phyloP scores from a whole-genome alignment of 1,139 yeast species.

The Suhomyces panamericanus region DNA sequence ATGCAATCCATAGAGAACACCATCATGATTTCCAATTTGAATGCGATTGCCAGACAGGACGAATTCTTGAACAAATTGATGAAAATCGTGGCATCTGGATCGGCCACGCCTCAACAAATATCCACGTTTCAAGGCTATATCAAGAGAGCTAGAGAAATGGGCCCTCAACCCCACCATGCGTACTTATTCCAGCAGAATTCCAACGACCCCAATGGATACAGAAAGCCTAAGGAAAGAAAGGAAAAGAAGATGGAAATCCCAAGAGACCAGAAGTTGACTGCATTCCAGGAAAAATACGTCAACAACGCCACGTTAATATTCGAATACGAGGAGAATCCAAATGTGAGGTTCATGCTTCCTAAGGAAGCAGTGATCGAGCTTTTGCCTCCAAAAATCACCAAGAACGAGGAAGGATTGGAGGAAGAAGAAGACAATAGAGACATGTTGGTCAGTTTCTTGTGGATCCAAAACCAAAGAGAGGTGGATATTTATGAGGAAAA shows the following conservation, averaged over 20 bases:
- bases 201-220: slow-evolving; percentile 20
- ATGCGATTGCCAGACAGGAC: slow-evolving; percentile 76
- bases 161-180: slow-evolving; percentile 52
- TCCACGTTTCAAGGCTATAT: slow-evolving; percentile 78
- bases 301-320: slow-evolving; percentile 73
- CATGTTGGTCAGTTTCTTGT: slow-evolving; percentile 61
- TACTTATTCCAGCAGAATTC: slow-evolving; percentile 24
- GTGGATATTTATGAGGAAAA: slow-evolving; percentile 48
- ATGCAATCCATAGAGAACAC: slow-evolving; percentile 67
- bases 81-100: slow-evolving; percentile 83
- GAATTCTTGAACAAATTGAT: slow-evolving; percentile 65
- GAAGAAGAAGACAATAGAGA: slow-evolving; percentile 43
- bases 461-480: slow-evolving; percentile 57
- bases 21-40: slow-evolving; percentile 79
- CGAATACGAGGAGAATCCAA: slow-evolving; percentile 80
- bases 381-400: slow-evolving; percentile 26
- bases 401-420: slow-evolving; percentile 16
- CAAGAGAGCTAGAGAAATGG: slow-evolving; percentile 73
- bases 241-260: slow-evolving; percentile 27
- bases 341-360: slow-evolving; percentile 73
- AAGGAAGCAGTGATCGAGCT: slow-evolving; percentile 75
- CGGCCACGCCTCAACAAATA: slow-evolving; percentile 70
- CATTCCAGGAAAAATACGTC: slow-evolving; percentile 72
- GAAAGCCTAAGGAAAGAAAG: slow-evolving; percentile 26
- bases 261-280: slow-evolving; percentile 58